Evolutionary conservation across 495 filamentous ascomycete species (phyloP).

Genomic region (Darksidea phi): DNA sequence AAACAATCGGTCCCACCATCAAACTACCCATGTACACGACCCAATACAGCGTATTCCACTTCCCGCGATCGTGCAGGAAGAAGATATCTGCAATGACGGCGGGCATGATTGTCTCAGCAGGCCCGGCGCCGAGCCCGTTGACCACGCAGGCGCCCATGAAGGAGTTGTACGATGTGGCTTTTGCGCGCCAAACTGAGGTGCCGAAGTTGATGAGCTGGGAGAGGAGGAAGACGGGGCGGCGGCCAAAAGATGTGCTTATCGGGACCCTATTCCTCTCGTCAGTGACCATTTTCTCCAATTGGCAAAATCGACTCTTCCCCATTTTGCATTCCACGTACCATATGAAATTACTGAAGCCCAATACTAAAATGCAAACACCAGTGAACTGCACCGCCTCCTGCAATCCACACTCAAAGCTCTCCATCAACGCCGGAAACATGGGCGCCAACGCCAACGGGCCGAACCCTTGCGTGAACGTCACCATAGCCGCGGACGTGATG

Average conservation of each 20-base stretch:
- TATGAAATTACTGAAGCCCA: slow-evolving; percentile 65
- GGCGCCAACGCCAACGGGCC: slow-evolving; percentile 60
- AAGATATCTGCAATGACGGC: slow-evolving; percentile 66
- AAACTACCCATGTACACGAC: slow-evolving; percentile 51
- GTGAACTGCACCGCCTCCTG: slow-evolving; percentile 54
- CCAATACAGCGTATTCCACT: slow-evolving; percentile 66
- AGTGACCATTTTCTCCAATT: too few species aligned
- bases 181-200: slow-evolving; percentile 59
- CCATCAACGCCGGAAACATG: slow-evolving; percentile 56
- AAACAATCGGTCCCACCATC: slow-evolving; percentile 58
- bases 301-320: too few species aligned
- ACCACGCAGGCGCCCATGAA: slow-evolving; percentile 62
- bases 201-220: slow-evolving; percentile 57
- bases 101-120: slow-evolving; percentile 59
- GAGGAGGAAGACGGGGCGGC: slow-evolving; percentile 58
- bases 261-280: slow-evolving; percentile 51
- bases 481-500: slow-evolving; percentile 49
- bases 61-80: slow-evolving; percentile 65
- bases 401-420: slow-evolving; percentile 56
- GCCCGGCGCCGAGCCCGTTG: slow-evolving; percentile 61
- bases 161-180: slow-evolving; percentile 56
- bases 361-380: slow-evolving; percentile 60
- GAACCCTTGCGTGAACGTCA: slow-evolving; percentile 58
- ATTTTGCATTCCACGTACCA: slow-evolving; percentile 39
- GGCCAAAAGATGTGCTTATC: slow-evolving; percentile 57